phyloP scores from a whole-genome alignment of 208 protist genomes.

The Trypanosoma avium region DNA sequence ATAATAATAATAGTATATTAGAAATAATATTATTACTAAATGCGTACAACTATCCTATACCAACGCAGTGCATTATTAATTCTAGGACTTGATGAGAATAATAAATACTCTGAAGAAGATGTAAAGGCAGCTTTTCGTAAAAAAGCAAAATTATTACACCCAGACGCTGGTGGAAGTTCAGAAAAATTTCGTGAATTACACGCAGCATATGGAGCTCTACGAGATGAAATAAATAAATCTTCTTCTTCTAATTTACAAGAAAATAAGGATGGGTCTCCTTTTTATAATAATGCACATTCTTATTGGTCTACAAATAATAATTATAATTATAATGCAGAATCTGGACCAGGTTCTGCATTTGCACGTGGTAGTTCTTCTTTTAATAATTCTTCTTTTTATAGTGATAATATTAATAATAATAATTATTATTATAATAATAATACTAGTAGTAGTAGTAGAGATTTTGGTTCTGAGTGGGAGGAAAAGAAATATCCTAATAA shows the following conservation, averaged over 20 bases:
- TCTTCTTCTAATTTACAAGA: not conserved
- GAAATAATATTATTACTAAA: not conserved
- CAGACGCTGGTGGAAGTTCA: slow-evolving; percentile 41
- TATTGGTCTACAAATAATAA: not conserved
- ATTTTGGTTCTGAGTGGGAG: slow-evolving; percentile 17
- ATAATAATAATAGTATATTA: not conserved
- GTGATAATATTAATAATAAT: too few species aligned
- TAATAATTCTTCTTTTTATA: too few species aligned
- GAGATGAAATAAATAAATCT: not conserved
- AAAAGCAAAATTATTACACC: slow-evolving; percentile 35
- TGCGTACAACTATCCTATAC: slow-evolving; percentile 1
- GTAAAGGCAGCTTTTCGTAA: slow-evolving; percentile 35
- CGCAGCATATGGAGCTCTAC: slow-evolving; percentile 34
- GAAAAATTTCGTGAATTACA: slow-evolving; percentile 38
- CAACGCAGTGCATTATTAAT: slow-evolving; percentile 3
- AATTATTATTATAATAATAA: slow-evolving; percentile 15
- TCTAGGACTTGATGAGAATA: slow-evolving; percentile 24
- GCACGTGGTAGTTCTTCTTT: slow-evolving; percentile 16
- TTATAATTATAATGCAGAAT: not conserved
- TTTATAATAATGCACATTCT: slow-evolving; percentile 15
- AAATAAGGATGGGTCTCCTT: not conserved
- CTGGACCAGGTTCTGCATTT: slow-evolving; percentile 5
- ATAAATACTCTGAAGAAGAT: slow-evolving; percentile 26
- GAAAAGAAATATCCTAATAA: slow-evolving; percentile 25
- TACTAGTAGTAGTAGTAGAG: slow-evolving; percentile 1